Conservation (phyloP, 2,329 filamentous ascomycete species). For the Fusarium subglutinans region DNA sequence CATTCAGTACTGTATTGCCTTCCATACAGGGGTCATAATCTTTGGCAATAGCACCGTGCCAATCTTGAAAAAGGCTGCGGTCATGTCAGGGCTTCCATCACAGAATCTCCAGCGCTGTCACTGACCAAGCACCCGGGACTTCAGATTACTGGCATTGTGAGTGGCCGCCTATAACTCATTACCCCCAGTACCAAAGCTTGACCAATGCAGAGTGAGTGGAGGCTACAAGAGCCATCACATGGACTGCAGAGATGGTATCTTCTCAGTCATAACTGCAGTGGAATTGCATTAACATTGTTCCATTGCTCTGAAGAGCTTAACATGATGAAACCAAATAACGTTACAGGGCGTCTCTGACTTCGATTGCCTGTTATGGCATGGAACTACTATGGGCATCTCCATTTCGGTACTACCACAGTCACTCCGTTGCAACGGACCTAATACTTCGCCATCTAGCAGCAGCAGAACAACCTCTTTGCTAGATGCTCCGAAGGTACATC, state of each 20-base stretch:
- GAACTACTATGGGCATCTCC: neutral
- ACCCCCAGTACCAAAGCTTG: no score
- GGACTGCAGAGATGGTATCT: neutral
- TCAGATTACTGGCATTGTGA: no score
- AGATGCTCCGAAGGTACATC: conserved; percentile 15
- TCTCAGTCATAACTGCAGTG: neutral
- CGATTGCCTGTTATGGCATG: neutral
- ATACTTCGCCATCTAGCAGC: no score
- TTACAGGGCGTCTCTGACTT: neutral
- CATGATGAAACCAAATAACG: no score
- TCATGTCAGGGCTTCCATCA: neutral
- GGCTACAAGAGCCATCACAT: neutral
- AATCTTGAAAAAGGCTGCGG: neutral
- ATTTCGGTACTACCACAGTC: neutral
- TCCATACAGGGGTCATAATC: no score
- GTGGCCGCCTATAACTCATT: neutral
- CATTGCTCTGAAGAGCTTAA: neutral
- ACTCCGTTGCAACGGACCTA: neutral
- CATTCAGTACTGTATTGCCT: neutral
- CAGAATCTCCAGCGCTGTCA: no score
- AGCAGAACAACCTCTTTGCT: conserved; percentile 5
- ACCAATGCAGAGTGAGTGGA: neutral
- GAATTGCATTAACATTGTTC: neutral
- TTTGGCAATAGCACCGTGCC: no score
- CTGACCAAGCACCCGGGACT: neutral